A percentile compares a stretch with the other conserved stretches of the same genome.
phyloP scores from a whole-genome alignment of 257 asterid genomes.

The Lithospermum erythrorhizon region DNA sequence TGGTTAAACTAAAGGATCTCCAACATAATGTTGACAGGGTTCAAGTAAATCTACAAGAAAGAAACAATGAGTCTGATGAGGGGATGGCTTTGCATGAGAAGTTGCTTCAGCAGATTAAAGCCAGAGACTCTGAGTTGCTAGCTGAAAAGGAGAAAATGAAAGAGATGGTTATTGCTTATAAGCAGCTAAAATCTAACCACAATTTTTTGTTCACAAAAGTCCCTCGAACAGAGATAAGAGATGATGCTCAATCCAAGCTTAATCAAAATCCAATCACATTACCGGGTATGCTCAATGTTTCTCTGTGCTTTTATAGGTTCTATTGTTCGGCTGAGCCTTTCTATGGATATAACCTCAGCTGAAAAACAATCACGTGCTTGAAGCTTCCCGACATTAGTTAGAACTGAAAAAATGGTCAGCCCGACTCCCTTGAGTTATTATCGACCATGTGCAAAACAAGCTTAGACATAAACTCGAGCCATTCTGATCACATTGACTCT shows the following conservation, averaged over 20 bases:
- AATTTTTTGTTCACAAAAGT: conserved; percentile 35
- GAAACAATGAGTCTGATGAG: conserved; percentile 41
- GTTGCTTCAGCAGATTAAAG: conserved; percentile 62
- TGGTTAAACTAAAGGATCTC: conserved; percentile 38
- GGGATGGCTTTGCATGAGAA: conserved; percentile 58
- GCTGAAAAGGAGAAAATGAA: conserved; percentile 41
- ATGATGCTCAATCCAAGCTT: conserved; percentile 30
- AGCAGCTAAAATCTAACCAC: conserved; percentile 61
- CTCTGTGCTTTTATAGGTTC: background rate
- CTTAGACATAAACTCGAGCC: background rate
- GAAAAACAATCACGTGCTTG: too few species aligned
- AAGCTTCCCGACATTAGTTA: too few species aligned
- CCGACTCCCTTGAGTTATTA: too few species aligned
- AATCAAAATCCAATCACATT: conserved; percentile 27
- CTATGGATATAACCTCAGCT: too few species aligned
- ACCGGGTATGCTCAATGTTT: conserved; percentile 36
- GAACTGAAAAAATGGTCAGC: too few species aligned
- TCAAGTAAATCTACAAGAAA: conserved; percentile 32
- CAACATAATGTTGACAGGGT: conserved; percentile 42
- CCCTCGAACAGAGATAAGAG: conserved; percentile 27
- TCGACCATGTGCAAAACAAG: too few species aligned
- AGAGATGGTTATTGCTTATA: conserved; percentile 27
- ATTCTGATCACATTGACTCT: background rate
- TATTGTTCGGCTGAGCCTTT: too few species aligned
- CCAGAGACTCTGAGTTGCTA: conserved; percentile 48